Conservation (phyloP, 2,329 filamentous ascomycete species). For the Cucurbitaria berberidis region DNA sequence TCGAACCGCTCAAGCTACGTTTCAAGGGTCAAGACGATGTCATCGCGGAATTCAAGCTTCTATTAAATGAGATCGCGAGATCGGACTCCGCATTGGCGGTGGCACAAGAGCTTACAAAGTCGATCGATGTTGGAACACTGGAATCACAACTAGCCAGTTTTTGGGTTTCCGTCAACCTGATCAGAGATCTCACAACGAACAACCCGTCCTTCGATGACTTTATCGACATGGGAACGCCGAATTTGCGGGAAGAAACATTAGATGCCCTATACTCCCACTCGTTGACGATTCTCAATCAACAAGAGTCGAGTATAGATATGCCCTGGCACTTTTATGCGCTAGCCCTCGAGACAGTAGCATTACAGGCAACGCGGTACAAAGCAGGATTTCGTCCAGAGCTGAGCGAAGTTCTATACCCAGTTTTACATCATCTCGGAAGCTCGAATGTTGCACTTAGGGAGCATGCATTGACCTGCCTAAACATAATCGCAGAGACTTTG, state of each 20-base stretch:
- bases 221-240: conserved; percentile 59
- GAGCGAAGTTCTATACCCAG: conserved; percentile 87
- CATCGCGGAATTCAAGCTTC: conserved; percentile 64
- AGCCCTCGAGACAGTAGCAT: conserved; percentile 78
- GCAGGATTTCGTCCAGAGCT: conserved; percentile 80
- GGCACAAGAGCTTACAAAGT: conserved; percentile 69
- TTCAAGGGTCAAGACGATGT: conserved; percentile 71
- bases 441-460: conserved; percentile 69
- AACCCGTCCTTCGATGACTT: conserved; percentile 69
- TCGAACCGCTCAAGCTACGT: conserved; percentile 63
- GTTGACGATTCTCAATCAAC: conserved; percentile 63
- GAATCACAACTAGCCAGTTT: conserved; percentile 71
- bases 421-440: conserved; percentile 87
- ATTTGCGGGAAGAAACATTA: conserved; percentile 44
- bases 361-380: conserved; percentile 72
- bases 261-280: conserved; percentile 75
- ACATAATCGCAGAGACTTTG: conserved; percentile 77
- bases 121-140: conserved; percentile 64
- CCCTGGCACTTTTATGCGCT: conserved; percentile 81
- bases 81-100: conserved; percentile 57
- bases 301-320: conserved; percentile 41
- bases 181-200: conserved; percentile 63
- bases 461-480: conserved; percentile 83
- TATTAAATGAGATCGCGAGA: conserved; percentile 63
- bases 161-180: conserved; percentile 78